Percentiles rank a stretch among this genome's conserved stretches.
phyloP scores from a whole-genome alignment of 73 alveolate species.

The Paramecium octaurelia region DNA sequence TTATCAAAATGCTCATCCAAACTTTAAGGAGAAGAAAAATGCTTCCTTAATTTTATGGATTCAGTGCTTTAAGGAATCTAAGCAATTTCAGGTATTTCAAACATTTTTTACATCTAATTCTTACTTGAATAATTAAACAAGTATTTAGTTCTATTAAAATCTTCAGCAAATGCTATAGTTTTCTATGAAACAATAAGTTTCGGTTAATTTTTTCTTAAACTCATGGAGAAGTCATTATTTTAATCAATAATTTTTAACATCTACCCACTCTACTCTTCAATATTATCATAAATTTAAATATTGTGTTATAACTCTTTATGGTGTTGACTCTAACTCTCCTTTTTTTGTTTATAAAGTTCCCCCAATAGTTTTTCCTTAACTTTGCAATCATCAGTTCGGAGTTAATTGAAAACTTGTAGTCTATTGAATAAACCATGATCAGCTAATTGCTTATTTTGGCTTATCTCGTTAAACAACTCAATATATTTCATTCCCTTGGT shows the following conservation, averaged over 20 bases:
- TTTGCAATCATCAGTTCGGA: neutral
- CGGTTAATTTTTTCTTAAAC: neutral
- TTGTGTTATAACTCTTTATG: neutral
- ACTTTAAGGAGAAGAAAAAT: neutral
- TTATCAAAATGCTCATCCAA: neutral
- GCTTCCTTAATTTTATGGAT: neutral
- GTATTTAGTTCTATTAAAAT: neutral
- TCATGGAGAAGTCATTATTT: neutral
- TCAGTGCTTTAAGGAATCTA: neutral
- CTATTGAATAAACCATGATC: neutral
- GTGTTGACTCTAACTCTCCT: neutral
- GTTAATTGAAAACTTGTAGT: neutral
- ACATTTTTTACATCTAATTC: neutral
- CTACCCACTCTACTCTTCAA: neutral
- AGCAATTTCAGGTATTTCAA: slow-evolving; percentile 7
- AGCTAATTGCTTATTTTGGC: neutral
- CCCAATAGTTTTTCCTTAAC: neutral
- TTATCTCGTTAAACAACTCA: neutral
- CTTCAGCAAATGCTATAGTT: neutral
- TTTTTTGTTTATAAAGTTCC: neutral
- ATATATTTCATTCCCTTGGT: neutral
- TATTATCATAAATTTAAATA: neutral
- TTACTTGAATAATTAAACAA: neutral
- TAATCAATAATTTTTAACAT: neutral
- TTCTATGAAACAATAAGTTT: neutral